Conservation (phyloP, 1,139 yeast species). For the Zygoascus sp. region DNA sequence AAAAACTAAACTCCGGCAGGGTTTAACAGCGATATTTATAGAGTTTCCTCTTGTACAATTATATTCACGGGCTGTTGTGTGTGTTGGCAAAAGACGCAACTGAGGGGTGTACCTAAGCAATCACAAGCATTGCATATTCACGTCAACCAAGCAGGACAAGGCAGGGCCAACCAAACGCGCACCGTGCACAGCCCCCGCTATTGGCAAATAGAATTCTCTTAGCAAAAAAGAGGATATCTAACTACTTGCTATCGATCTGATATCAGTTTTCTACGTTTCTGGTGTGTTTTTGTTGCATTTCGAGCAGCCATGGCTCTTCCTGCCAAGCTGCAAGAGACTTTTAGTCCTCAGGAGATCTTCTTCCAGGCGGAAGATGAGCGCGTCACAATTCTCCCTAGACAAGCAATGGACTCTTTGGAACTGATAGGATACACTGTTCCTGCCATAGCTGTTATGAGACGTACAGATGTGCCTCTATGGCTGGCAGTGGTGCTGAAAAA, state of each 20-base stretch:
- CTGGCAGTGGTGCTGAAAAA: constrained; percentile 75
- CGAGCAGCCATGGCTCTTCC: constrained; percentile 81
- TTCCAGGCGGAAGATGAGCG: constrained; percentile 80
- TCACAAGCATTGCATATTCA: not conserved
- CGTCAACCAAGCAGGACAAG: too few relatives aligned
- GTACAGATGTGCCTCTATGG: constrained; percentile 80
- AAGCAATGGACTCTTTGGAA: constrained; percentile 57
- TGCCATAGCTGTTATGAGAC: constrained; percentile 60
- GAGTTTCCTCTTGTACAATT: too few relatives aligned
- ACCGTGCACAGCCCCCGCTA: too few relatives aligned
- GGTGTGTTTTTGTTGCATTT: too few relatives aligned
- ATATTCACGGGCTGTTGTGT: not conserved
- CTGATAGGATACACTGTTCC: constrained; percentile 54
- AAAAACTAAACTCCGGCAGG: too few relatives aligned
- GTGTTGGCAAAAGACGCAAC: not conserved
- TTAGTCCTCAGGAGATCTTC: constrained; percentile 73
- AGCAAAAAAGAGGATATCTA: too few relatives aligned
- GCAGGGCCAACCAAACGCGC: too few relatives aligned
- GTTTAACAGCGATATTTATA: too few relatives aligned
- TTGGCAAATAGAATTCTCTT: too few relatives aligned
- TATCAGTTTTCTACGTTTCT: too few relatives aligned
- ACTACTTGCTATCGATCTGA: too few relatives aligned
- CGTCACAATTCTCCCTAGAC: constrained; percentile 70
- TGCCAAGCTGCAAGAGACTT: constrained; percentile 48
- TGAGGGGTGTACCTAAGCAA: not conserved